Evolutionary conservation across 495 filamentous ascomycete genomes (phyloP).

Genomic region (Aspergillus indologenus): DNA sequence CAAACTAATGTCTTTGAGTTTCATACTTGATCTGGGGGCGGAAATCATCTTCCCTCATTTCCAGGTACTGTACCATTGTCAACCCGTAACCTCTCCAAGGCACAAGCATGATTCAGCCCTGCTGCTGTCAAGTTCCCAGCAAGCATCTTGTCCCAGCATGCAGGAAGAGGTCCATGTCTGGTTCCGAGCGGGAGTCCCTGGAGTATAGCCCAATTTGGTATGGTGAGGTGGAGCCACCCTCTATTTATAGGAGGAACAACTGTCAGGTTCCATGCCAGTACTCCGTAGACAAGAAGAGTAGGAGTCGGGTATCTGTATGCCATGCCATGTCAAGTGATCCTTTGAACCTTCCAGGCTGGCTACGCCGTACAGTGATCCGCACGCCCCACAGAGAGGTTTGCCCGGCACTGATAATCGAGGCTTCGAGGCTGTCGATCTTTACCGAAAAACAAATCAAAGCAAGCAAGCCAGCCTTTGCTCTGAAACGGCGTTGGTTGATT

Average conservation of each 20-base stretch:
- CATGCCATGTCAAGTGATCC: too few species aligned
- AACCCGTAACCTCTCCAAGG: not conserved
- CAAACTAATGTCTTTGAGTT: not conserved
- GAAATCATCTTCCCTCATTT: not conserved
- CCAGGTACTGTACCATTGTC: not conserved
- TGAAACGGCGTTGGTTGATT: not conserved
- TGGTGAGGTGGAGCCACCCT: not conserved
- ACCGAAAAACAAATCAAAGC: not conserved
- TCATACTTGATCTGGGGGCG: not conserved
- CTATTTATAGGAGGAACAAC: not conserved
- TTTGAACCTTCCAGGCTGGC: too few species aligned
- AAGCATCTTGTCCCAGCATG: not conserved
- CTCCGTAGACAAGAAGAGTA: too few species aligned
- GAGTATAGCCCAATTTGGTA: not conserved
- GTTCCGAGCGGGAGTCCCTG: not conserved
- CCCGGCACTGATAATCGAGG: too few species aligned
- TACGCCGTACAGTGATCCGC: too few species aligned
- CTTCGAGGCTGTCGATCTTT: not conserved
- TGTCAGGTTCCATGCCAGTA: not conserved
- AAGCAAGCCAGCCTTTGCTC: not conserved
- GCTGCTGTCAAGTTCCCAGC: not conserved
- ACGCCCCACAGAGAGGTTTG: too few species aligned
- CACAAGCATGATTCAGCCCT: not conserved
- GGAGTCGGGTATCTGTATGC: too few species aligned
- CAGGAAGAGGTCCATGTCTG: not conserved